Base-by-base conservation (phyloP, 306 rosid species). In the Cicer chorassanicum region DNA sequence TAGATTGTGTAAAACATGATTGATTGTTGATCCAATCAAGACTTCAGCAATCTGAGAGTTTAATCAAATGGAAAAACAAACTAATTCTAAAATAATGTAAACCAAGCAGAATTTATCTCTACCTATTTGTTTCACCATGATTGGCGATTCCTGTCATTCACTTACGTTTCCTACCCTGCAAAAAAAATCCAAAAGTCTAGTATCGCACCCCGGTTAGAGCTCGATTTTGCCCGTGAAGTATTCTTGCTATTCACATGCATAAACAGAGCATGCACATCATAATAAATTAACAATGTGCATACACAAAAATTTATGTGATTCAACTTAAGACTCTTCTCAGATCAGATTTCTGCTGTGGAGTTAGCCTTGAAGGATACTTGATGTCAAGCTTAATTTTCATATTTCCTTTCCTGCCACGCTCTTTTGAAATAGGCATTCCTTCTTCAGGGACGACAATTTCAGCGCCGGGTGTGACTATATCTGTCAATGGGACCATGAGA, bases 401-500 rank as follows among this genome's bases (percentile, higher is more conserved):
- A 78, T 90, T 89, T 50, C 99, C 99, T 79, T 80, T 92, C 84
- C 69, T 94, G 43, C 99, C 93, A 7, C 89, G 92, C 75, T 94
- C 93, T 81, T 85, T 94, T 9, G 98, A 92, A 50, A 90, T 81
- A 2, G 99, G 99, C 99, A 94, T 94, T 70, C 99, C 99, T 85
- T 94, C 97, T 8, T 83, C 79, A 64, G 91, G 88, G 80, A 92
- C 78, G 38, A 86, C 84, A 19, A 84, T 62, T 79, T 87, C 99
- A 10, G 82, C 73, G 18, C 96, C 95, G 4, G 92, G 96, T 75
- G 90, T 94, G 79, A 90, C 79, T 49, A 94, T 84, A 65, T 87
- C 87, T 2, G 88, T 77, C 66, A 92, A 34, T 10, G 89, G 90
- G 76, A 92, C 73, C 85, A 65, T 1, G 36, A 89, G 88, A 79